Conservation (phyloP, 1,284 basidiomycete species). For the Cryptococcus amylolentus region DNA sequence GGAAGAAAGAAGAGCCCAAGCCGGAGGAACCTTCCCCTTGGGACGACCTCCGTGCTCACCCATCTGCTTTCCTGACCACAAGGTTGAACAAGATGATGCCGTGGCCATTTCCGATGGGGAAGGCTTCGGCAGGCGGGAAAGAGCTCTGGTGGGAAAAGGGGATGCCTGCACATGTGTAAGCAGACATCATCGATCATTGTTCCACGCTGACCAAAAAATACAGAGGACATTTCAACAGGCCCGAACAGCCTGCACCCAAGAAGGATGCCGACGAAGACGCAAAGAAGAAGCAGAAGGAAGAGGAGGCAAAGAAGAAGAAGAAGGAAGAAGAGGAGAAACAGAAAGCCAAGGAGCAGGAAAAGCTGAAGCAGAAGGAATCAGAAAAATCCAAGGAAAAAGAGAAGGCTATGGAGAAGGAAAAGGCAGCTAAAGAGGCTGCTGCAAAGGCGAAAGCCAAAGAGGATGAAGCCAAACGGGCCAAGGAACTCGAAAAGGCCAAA, state of each 20-base stretch:
- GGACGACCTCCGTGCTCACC: conserved; percentile 37
- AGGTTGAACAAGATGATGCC: conserved; percentile 27
- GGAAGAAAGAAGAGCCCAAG: conserved; percentile 5
- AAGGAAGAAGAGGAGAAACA: conserved; percentile 14
- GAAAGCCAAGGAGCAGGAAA: conserved; percentile 12
- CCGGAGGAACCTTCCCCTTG: conserved; percentile 24
- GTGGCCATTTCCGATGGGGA: conserved; percentile 40
- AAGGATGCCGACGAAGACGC: conserved; percentile 14
- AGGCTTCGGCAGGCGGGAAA: conserved; percentile 15
- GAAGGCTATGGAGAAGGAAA: conserved; percentile 18
- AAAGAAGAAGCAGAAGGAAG: conserved; percentile 18
- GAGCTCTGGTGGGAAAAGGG: conserved; percentile 45
- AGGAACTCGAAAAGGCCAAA: conserved; percentile 18
- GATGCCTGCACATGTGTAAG: conserved; percentile 36
- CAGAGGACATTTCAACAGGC: conserved; percentile 37
- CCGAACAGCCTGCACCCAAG: conserved; percentile 12
- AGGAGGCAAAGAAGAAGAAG: conserved; percentile 14
- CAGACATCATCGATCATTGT: not conserved
- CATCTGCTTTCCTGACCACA: conserved; percentile 37
- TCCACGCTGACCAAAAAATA: not conserved
- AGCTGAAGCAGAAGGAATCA: conserved; percentile 14
- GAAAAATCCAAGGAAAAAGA: conserved; percentile 24
- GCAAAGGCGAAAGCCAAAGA: conserved; percentile 21
- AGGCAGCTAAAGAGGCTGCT: conserved; percentile 17
- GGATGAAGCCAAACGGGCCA: conserved; percentile 20